Conservation (phyloP, 2,329 filamentous ascomycete genomes). For the Botrytis porri region DNA sequence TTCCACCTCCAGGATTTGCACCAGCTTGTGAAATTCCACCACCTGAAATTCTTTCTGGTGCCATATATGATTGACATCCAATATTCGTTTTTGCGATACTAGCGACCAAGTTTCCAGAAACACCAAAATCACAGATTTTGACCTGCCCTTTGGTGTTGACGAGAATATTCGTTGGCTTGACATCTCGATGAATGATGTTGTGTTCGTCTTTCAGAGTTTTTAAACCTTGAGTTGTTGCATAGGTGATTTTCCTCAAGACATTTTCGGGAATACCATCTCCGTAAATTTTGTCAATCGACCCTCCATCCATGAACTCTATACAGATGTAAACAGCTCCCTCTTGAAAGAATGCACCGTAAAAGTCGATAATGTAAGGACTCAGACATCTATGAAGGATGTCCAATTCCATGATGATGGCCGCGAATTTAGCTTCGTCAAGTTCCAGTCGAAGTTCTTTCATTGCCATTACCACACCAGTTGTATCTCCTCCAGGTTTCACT, state of each 20-base stretch:
- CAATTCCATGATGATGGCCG: constrained; percentile 95
- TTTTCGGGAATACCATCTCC: constrained; percentile 84
- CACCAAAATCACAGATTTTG: constrained; percentile 98
- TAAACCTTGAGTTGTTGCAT: constrained; percentile 84
- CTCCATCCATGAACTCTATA: constrained; percentile 99
- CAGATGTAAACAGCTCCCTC: constrained; percentile 99
- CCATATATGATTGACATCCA: constrained; percentile 99
- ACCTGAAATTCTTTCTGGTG: constrained; percentile 88
- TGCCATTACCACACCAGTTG: constrained; percentile 82
- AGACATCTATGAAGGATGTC: constrained; percentile 93
- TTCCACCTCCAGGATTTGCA: constrained; percentile 68
- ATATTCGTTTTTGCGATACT: constrained; percentile 99
- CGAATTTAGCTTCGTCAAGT: constrained; percentile 93
- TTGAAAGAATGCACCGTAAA: constrained; percentile 98
- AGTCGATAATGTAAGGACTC: constrained; percentile 96
- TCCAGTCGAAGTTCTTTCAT: constrained; percentile 99
- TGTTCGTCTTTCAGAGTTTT: constrained; percentile 96
- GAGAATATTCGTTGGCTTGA: constrained; percentile 98
- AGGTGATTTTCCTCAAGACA: constrained; percentile 84
- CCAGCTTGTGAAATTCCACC: constrained; percentile 73
- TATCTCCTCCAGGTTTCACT: constrained; percentile 35
- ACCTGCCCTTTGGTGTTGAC: constrained; percentile 86
- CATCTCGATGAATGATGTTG: constrained; percentile 98
- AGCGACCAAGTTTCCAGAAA: constrained; percentile 92
- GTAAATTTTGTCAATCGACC: constrained; percentile 96